These are phyloP conservation scores for Corylus avellana DNA, from an alignment of 306 rosid genomes.

Conservation along the genomic window DNA sequence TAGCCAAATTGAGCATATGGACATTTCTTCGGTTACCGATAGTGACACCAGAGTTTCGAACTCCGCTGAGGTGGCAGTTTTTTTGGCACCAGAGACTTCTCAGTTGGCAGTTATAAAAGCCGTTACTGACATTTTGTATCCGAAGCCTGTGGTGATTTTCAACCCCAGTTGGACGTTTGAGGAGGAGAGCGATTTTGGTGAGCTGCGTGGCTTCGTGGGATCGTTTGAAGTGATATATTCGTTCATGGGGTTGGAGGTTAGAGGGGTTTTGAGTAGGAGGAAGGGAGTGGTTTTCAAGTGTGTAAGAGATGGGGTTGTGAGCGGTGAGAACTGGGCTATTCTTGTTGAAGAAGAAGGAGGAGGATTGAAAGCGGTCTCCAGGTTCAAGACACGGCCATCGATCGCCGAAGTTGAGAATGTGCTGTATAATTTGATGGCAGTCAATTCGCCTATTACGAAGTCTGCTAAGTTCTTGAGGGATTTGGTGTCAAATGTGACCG, in stretches of 20 bases:
- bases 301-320: slow-evolving; percentile 79
- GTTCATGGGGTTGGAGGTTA: slow-evolving; percentile 82
- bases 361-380: slow-evolving; percentile 57
- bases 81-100: slow-evolving; percentile 61
- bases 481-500: slow-evolving; percentile 78
- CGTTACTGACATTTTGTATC: slow-evolving; percentile 51
- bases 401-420: slow-evolving; percentile 82
- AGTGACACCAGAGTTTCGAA: slow-evolving; percentile 42
- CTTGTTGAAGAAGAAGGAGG: slow-evolving; percentile 83
- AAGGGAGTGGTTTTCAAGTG: slow-evolving; percentile 80
- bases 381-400: slow-evolving; percentile 64
- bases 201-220: slow-evolving; percentile 57
- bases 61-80: slow-evolving; percentile 62
- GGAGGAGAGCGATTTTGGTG: slow-evolving; percentile 68
- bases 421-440: slow-evolving; percentile 84
- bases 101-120: slow-evolving; percentile 46
- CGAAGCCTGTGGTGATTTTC: slow-evolving; percentile 81
- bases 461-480: slow-evolving; percentile 80
- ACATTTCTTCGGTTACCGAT: slow-evolving; percentile 44
- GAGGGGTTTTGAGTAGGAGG: slow-evolving; percentile 67
- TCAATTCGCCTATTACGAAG: slow-evolving; percentile 83
- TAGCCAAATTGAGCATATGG: slow-evolving; percentile 48
- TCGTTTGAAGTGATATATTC: slow-evolving; percentile 85
- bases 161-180: slow-evolving; percentile 84
- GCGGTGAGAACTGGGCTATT: slow-evolving; percentile 81